phyloP scores from a whole-genome alignment of 2,329 filamentous ascomycete genomes.

The Fusarium duplospermum region DNA sequence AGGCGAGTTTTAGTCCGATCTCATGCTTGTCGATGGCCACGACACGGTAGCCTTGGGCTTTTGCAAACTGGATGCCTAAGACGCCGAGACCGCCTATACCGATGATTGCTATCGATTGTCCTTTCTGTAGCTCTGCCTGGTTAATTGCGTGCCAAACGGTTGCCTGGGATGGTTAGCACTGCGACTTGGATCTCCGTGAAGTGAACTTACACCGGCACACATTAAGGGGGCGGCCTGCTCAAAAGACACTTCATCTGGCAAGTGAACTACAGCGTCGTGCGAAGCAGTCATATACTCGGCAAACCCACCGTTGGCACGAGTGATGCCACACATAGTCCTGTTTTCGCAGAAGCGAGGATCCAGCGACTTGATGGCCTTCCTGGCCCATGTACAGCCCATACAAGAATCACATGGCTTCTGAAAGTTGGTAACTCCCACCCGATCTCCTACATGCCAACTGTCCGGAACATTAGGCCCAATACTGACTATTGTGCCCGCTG shows the following conservation, averaged over 20 bases:
- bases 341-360: constrained; percentile 35
- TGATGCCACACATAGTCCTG: constrained; percentile 29
- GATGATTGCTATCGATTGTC: constrained; percentile 24
- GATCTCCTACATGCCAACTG: constrained; percentile 27
- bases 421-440: constrained; percentile 34
- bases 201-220: constrained; percentile 25
- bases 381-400: constrained; percentile 28
- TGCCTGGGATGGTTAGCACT: constrained; percentile 10
- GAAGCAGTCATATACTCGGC: constrained; percentile 33
- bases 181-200: background rate
- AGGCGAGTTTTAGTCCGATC: constrained; percentile 28
- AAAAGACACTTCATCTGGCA: constrained; percentile 26
- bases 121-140: constrained; percentile 8
- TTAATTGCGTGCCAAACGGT: constrained; percentile 36
- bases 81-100: constrained; percentile 44
- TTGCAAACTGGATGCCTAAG: constrained; percentile 44
- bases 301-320: constrained; percentile 23
- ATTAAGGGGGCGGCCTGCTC: constrained; percentile 36
- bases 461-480: constrained; percentile 21
- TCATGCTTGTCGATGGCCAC: constrained; percentile 43
- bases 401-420: constrained; percentile 31
- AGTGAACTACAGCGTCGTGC: constrained; percentile 21
- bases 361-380: constrained; percentile 9
- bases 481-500: constrained; percentile 32
- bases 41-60: constrained; percentile 43